Evolutionary conservation across 2,329 filamentous ascomycete genomes (phyloP).

Genomic region (Aspergillus fijiensis): DNA sequence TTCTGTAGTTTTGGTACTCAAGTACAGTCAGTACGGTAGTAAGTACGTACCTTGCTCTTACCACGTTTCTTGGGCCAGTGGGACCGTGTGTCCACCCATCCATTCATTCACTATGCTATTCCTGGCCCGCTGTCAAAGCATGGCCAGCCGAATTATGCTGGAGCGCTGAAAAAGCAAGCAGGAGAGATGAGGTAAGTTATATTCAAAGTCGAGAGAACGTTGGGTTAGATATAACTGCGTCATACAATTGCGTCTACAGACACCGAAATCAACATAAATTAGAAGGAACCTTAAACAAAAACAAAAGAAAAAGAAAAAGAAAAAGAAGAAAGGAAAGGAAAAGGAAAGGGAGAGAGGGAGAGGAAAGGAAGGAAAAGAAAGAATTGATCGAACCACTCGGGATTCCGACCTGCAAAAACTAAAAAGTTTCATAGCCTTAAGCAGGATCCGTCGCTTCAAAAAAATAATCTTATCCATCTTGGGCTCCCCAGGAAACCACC

Average conservation of each 20-base stretch:
- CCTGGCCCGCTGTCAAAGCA: slow-evolving; percentile 21
- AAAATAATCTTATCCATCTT: background rate
- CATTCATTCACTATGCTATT: slow-evolving; percentile 9
- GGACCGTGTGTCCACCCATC: slow-evolving; percentile 12
- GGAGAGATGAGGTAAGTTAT: too few relatives aligned
- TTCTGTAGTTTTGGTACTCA: background rate
- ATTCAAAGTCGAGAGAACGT: too few relatives aligned
- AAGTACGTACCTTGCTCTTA: background rate
- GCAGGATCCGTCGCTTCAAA: slow-evolving; percentile 14
- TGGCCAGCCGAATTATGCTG: slow-evolving; percentile 7
- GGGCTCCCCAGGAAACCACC: background rate
- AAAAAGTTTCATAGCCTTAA: background rate
- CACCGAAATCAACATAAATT: too few relatives aligned
- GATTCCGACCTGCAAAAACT: too few relatives aligned
- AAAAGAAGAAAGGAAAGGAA: background rate
- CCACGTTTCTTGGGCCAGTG: slow-evolving; percentile 13
- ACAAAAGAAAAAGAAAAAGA: background rate
- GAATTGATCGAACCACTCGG: background rate
- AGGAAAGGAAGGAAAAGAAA: background rate
- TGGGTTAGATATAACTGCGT: too few relatives aligned
- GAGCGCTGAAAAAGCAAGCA: background rate
- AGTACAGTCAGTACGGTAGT: background rate
- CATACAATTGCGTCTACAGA: too few relatives aligned
- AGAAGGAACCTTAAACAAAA: background rate
- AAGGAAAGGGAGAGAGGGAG: background rate